Percentiles rank a stretch among this genome's conserved stretches.
phyloP scores from a whole-genome alignment of 2,329 filamentous ascomycete genomes.

The Ophiosphaerella herpotricha region DNA sequence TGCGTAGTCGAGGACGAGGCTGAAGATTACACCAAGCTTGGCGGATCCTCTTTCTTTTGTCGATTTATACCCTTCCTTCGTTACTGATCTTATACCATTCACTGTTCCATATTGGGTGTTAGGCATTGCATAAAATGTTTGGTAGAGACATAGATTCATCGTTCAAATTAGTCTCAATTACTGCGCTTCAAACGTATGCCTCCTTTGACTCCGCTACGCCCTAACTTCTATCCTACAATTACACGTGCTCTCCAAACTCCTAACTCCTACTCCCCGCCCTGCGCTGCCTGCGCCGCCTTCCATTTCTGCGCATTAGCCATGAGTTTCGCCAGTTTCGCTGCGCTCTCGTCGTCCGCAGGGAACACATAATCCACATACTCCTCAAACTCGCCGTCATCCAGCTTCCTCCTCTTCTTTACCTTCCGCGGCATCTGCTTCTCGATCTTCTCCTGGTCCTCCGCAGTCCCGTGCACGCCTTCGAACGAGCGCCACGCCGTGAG shows the following conservation, averaged over 20 bases:
- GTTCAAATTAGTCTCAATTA: too few species aligned
- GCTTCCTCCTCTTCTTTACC: constrained; percentile 87
- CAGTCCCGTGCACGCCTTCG: constrained; percentile 80
- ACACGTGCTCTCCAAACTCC: too few species aligned
- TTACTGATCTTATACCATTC: too few species aligned
- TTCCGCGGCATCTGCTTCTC: constrained; percentile 92
- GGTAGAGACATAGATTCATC: too few species aligned
- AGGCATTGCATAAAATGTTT: too few species aligned
- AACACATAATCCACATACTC: constrained; percentile 98
- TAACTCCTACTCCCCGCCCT: not conserved
- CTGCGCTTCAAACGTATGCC: too few species aligned
- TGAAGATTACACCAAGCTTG: too few species aligned
- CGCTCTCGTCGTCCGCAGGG: constrained; percentile 89
- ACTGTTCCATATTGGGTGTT: too few species aligned
- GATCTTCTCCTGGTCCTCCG: constrained; percentile 77
- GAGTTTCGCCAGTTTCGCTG: constrained; percentile 80
- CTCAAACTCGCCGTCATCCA: constrained; percentile 92
- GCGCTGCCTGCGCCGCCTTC: constrained; percentile 64
- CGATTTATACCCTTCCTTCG: too few species aligned
- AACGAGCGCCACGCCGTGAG: constrained; percentile 93
- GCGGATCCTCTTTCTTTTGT: too few species aligned
- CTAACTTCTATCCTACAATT: too few species aligned
- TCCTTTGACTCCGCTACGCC: too few species aligned
- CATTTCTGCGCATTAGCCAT: constrained; percentile 85
- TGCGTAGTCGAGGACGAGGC: not conserved